These are phyloP conservation scores for Populus tremula DNA, from an alignment of 345 rosid genomes.

Conservation along the genomic window DNA sequence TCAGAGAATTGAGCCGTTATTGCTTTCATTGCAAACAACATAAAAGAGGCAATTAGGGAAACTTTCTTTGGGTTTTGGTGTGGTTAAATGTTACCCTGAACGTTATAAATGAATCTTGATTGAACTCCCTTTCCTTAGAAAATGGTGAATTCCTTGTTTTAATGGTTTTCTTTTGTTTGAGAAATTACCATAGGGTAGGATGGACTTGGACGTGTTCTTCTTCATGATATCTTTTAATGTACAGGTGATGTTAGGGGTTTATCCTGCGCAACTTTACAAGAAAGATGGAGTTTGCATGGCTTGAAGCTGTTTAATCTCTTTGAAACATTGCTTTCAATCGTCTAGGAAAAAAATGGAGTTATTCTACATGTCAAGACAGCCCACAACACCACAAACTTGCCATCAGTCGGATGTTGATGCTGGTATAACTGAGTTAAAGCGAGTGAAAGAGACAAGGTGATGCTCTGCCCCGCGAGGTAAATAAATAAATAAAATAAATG, in stretches of 20 bases:
- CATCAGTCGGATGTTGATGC: background rate
- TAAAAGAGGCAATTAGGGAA: background rate
- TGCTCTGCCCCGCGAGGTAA: background rate
- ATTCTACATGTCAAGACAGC: background rate
- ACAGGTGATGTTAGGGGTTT: background rate
- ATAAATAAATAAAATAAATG: background rate
- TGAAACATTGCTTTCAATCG: background rate
- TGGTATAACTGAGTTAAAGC: background rate
- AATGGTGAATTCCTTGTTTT: background rate
- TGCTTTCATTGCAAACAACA: conserved; percentile 2
- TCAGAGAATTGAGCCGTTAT: background rate
- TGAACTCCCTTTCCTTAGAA: background rate
- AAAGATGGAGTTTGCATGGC: background rate
- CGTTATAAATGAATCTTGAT: background rate
- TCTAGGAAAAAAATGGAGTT: background rate
- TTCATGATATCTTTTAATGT: background rate
- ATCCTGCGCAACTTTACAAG: background rate
- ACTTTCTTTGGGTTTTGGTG: background rate
- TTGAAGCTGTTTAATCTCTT: background rate
- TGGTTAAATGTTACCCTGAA: background rate
- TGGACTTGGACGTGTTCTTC: background rate
- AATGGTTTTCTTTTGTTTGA: background rate
- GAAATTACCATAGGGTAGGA: background rate
- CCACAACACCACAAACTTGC: background rate
- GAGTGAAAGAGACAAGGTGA: background rate